Evolutionary conservation across 441 rosid genomes (phyloP).

Genomic region (Pelargonium australe): DNA sequence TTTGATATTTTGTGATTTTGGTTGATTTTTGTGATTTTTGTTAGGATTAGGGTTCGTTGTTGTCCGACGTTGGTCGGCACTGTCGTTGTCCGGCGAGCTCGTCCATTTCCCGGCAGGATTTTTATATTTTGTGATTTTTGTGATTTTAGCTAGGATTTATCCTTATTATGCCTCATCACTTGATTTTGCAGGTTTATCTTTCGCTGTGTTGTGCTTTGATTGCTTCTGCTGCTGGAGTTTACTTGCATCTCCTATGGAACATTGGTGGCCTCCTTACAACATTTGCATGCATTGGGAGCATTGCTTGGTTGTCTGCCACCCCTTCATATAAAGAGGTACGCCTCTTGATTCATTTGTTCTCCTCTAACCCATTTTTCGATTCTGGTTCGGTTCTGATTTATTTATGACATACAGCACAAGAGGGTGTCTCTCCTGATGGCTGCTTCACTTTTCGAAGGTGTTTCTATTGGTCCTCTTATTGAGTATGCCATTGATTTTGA

Average conservation of each 20-base stretch:
- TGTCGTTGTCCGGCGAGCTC: too few relatives aligned
- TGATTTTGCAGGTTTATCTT: conserved; percentile 54
- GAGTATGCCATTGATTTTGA: conserved; percentile 21
- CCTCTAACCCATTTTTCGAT: background rate
- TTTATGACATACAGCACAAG: conserved; percentile 19
- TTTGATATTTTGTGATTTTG: too few relatives aligned
- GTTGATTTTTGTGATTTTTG: too few relatives aligned
- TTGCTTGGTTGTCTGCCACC: conserved; percentile 42
- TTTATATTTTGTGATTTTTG: too few relatives aligned
- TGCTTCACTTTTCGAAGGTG: conserved; percentile 24
- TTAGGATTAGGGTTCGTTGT: too few relatives aligned
- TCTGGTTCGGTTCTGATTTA: background rate
- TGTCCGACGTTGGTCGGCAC: too few relatives aligned
- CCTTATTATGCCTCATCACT: background rate
- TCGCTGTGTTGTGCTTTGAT: conserved; percentile 62
- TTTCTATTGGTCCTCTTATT: conserved; percentile 21
- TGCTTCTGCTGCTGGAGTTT: conserved; percentile 66
- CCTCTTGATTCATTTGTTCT: background rate
- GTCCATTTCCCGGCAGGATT: too few relatives aligned
- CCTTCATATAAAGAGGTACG: conserved; percentile 49
- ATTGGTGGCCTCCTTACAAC: conserved; percentile 69
- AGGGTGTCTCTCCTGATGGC: conserved; percentile 26
- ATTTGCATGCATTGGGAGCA: conserved; percentile 49
- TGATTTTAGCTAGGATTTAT: background rate
- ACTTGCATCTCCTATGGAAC: conserved; percentile 64